Evolutionary conservation across 768 basidiomycete genomes (phyloP).

Genomic region (Galerina marginata): DNA sequence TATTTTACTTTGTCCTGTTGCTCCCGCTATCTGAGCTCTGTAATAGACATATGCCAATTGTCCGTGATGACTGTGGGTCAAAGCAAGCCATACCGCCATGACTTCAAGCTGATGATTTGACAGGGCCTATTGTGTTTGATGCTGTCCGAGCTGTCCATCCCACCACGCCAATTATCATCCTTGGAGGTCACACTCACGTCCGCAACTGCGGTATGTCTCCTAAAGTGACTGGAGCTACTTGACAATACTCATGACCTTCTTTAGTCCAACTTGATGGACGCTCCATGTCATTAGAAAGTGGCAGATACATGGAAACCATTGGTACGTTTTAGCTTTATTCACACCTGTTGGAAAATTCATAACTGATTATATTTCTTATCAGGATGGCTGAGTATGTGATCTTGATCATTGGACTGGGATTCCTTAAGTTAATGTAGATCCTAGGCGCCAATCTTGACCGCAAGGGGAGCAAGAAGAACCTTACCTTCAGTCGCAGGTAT

Average conservation of each 20-base stretch:
- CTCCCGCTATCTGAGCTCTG: background rate
- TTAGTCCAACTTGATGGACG: conserved; percentile 70
- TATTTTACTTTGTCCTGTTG: background rate
- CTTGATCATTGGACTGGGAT: background rate
- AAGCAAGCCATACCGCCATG: conserved; percentile 9
- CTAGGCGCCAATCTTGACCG: conserved; percentile 55
- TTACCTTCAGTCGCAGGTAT: conserved; percentile 74
- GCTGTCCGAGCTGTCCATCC: conserved; percentile 78
- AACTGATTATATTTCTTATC: conserved; percentile 6
- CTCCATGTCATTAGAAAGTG: conserved; percentile 83
- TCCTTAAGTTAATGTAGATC: background rate
- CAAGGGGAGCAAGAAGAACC: conserved; percentile 45
- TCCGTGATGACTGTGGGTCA: conserved; percentile 64
- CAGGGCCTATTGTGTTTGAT: conserved; percentile 75
- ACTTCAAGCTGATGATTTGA: background rate
- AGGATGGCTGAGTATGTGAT: conserved; percentile 70
- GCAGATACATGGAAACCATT: conserved; percentile 92
- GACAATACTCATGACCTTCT: background rate
- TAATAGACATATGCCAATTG: conserved; percentile 82
- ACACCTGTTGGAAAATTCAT: background rate
- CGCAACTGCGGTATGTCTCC: conserved; percentile 70
- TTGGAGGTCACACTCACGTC: conserved; percentile 85
- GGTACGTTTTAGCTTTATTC: conserved; percentile 46
- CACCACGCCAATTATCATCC: conserved; percentile 78
- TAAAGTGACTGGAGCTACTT: background rate